Evolutionary conservation across 768 basidiomycete genomes (phyloP).

Genomic region (Lactarius psammicola): DNA sequence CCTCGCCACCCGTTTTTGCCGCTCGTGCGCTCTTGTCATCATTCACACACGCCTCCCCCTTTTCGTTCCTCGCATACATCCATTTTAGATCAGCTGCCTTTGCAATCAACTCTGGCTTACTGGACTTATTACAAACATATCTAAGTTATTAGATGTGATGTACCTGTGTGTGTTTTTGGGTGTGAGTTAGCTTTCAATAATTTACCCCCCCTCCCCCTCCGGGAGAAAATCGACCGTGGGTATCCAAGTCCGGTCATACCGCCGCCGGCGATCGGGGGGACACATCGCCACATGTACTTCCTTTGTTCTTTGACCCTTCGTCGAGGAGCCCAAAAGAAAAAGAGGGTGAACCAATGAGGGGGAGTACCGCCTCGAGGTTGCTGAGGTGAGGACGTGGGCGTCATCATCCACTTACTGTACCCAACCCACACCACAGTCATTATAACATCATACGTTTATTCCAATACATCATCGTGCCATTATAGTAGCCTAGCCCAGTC

Average conservation of each 20-base stretch:
- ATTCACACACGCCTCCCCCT: neutral
- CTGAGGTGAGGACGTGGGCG: too few species aligned
- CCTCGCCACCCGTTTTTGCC: neutral
- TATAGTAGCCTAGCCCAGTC: neutral
- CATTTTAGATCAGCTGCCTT: neutral
- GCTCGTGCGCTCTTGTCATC: neutral
- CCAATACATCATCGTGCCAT: neutral
- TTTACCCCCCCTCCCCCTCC: neutral
- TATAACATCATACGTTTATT: neutral
- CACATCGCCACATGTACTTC: slow-evolving; percentile 1
- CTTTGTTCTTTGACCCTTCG: neutral
- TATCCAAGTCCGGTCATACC: slow-evolving; percentile 9
- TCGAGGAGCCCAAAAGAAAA: neutral
- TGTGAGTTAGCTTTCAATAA: neutral
- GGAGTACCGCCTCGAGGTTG: neutral
- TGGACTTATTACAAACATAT: neutral
- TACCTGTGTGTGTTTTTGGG: neutral
- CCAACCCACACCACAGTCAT: too few species aligned
- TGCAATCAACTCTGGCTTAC: neutral
- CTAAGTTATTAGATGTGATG: neutral
- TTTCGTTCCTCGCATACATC: neutral
- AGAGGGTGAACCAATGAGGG: neutral
- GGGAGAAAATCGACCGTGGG: slow-evolving; percentile 10
- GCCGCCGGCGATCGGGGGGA: slow-evolving; percentile 13
- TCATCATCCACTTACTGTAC: too few species aligned